phyloP scores from a whole-genome alignment of 2,329 filamentous ascomycete genomes.

The Penicillium polonicum region DNA sequence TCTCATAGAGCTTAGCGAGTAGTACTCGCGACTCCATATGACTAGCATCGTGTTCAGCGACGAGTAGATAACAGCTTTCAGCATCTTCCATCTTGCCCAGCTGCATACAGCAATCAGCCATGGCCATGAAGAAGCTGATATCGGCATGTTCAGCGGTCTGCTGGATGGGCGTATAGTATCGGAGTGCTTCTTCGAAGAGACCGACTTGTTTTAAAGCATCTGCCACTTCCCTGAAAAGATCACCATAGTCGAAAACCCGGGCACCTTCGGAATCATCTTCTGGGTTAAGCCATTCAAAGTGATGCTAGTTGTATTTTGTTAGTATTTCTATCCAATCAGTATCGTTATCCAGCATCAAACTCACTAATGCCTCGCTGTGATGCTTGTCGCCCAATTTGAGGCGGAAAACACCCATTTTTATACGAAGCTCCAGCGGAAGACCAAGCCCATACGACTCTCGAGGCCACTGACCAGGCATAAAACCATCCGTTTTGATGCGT shows the following conservation, averaged over 20 bases:
- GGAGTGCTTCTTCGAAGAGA: constrained; percentile 55
- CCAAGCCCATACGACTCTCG: constrained; percentile 66
- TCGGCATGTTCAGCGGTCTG: constrained; percentile 49
- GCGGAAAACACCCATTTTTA: constrained; percentile 82
- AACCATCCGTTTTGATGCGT: constrained; percentile 62
- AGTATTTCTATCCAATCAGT: constrained; percentile 12
- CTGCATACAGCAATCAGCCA: constrained; percentile 64
- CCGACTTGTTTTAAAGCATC: constrained; percentile 56
- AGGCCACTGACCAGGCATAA: constrained; percentile 55
- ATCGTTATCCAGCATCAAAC: constrained; percentile 25
- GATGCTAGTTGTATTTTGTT: constrained; percentile 47
- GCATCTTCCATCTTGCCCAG: constrained; percentile 65
- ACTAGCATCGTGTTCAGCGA: constrained; percentile 68
- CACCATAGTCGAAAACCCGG: constrained; percentile 65
- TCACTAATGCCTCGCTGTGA: constrained; percentile 70
- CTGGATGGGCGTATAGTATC: constrained; percentile 57
- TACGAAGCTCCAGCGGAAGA: constrained; percentile 76
- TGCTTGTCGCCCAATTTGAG: constrained; percentile 64
- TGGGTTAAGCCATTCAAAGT: constrained; percentile 70
- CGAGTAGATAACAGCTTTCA: constrained; percentile 72
- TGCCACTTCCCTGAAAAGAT: constrained; percentile 74
- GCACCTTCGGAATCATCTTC: constrained; percentile 52
- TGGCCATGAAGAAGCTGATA: constrained; percentile 51
- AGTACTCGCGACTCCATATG: constrained; percentile 75
- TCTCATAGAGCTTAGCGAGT: constrained; percentile 82